Base-by-base conservation (phyloP, 2,329 filamentous ascomycete species). In the Neonectria hederae region DNA sequence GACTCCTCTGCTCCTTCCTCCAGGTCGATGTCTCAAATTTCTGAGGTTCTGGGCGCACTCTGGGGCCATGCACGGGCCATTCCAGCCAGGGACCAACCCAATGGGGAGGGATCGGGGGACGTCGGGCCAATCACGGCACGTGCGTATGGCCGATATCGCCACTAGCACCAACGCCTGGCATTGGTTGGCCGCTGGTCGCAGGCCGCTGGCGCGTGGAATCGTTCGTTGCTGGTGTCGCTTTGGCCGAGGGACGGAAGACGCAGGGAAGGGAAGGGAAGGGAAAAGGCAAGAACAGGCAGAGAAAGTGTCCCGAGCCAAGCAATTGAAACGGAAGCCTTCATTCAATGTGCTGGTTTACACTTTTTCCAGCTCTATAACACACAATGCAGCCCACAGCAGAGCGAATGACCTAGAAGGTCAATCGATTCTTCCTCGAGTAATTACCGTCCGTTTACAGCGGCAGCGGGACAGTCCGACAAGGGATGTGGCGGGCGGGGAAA, bases 91-190 rank as follows among this genome's bases (percentile, higher is more conserved):
- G 35, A 49, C 62, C 56, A 65, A 55, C 40, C 59, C 59, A 61
- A 58, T 60, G 28, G 46, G 45, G 48, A 38, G 54, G 28, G 24
- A 56, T 59, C 55, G 65, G 55, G 30, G 19, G 22, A 26, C 14
- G 24, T 13, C 56, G 13, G 43, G n/a, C 67, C 69, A 69, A 71
- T 69, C 35, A 68, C 42, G 3, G 10, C 0, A 1, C 14, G 22
- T 24, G 40, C 55, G 65, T 68, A 69, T 71, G 67, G 67, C 69
- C 67, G 69, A 71, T 71, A 70, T 71, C 69, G 69, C 69, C 65
- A 70, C 69, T 67, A 68, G 69, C 43, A 69, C 43, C 30, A 68
- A 51, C 63, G 54, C 56, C 54, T 58, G 62, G 68, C 35, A 70
- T 67, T 70, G 68, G 68, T 53, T 67, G 57, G 55, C 61, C 38